These are phyloP conservation scores for Sclerotinia trifoliorum DNA, from an alignment of 2,329 filamentous ascomycete genomes.

Conservation along the genomic window DNA sequence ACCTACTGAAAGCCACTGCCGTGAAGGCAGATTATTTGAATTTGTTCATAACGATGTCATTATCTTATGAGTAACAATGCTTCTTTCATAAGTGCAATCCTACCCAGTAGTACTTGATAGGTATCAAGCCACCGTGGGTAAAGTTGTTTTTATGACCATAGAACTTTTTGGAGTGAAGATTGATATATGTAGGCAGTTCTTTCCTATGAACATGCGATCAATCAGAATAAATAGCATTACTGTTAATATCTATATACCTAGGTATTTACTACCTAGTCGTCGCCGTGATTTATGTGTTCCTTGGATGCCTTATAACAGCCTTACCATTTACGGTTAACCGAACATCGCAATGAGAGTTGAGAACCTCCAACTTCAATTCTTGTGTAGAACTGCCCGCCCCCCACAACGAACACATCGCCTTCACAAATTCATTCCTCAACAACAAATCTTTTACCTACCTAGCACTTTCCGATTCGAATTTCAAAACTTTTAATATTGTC, in stretches of 20 bases:
- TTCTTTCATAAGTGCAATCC: not conserved
- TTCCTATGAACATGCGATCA: not conserved
- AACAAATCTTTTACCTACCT: not conserved
- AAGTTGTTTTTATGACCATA: not conserved
- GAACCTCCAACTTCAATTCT: slow-evolving; percentile 19
- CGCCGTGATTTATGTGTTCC: not conserved
- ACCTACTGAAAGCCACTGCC: not conserved
- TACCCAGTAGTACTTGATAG: too few species aligned
- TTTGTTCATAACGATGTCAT: not conserved
- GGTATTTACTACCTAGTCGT: not conserved
- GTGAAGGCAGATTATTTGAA: not conserved
- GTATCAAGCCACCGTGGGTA: not conserved
- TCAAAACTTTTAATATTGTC: slow-evolving; percentile 11
- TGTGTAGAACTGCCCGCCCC: slow-evolving; percentile 5
- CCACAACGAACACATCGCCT: slow-evolving; percentile 14
- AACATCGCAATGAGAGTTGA: not conserved
- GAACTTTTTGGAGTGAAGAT: not conserved
- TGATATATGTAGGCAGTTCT: too few species aligned
- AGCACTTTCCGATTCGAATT: not conserved
- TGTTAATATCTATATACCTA: not conserved
- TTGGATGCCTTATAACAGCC: not conserved
- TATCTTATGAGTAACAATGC: not conserved
- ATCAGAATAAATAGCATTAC: not conserved
- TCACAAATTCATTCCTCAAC: slow-evolving; percentile 18
- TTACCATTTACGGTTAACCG: not conserved